Conservation (phyloP, 2,329 filamentous ascomycete species). For the Sodiomyces alkalinus region DNA sequence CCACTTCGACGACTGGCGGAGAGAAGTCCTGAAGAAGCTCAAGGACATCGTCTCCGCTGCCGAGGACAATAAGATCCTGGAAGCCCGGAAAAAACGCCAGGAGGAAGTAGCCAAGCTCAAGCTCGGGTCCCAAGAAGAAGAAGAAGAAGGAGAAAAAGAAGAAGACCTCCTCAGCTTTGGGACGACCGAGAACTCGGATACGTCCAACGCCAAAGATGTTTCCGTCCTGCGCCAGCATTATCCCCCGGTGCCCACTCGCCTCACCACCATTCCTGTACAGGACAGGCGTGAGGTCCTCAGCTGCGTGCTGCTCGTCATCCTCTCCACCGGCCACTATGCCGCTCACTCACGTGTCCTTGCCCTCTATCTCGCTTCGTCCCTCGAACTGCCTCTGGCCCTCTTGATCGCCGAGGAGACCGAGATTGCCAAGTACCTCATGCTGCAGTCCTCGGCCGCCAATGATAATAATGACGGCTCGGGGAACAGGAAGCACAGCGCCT, state of each 20-base stretch:
- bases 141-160: slow-evolving; percentile 10
- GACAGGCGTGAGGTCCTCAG: slow-evolving; percentile 52
- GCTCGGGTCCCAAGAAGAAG: slow-evolving; percentile 15
- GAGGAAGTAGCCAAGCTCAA: slow-evolving; percentile 24
- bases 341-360: slow-evolving; percentile 57
- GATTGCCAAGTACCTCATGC: slow-evolving; percentile 60
- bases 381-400: slow-evolving; percentile 45
- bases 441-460: slow-evolving; percentile 35
- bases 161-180: slow-evolving; percentile 27
- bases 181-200: slow-evolving; percentile 9
- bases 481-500: slow-evolving; percentile 15
- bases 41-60: slow-evolving; percentile 47
- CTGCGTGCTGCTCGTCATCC: slow-evolving; percentile 52
- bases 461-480: slow-evolving; percentile 10
- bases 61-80: slow-evolving; percentile 30
- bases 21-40: slow-evolving; percentile 52
- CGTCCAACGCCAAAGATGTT: slow-evolving; percentile 18
- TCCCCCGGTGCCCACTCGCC: slow-evolving; percentile 35
- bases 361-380: slow-evolving; percentile 50
- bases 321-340: slow-evolving; percentile 60
- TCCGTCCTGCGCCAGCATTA: slow-evolving; percentile 34
- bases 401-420: slow-evolving; percentile 58
- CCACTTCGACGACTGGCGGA: slow-evolving; percentile 66
- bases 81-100: slow-evolving; percentile 28
- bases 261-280: slow-evolving; percentile 38